Evolutionary conservation across 371 early-diverging fungal species (phyloP).

Genomic region (Chytridiales sp.): DNA sequence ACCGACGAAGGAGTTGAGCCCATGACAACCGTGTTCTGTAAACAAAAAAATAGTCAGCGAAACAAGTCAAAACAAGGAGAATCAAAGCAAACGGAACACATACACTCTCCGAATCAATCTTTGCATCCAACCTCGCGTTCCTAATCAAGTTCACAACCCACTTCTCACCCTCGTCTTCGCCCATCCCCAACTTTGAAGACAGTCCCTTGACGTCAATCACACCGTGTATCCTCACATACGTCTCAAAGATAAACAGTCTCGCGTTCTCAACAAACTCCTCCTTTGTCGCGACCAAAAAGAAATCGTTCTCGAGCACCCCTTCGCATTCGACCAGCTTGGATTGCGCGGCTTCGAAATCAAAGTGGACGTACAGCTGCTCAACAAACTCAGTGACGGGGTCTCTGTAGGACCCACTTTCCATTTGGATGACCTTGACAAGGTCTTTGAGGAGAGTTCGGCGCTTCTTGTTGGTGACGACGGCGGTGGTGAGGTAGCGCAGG

Average conservation of each 20-base stretch:
- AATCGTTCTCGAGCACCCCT: slow-evolving; percentile 78
- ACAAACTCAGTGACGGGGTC: slow-evolving; percentile 88
- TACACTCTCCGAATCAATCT: slow-evolving; percentile 88
- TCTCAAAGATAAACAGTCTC: slow-evolving; percentile 89
- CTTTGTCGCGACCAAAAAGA: slow-evolving; percentile 78
- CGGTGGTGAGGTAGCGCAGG: slow-evolving; percentile 86
- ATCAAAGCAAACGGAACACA: neutral
- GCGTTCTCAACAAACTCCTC: slow-evolving; percentile 93
- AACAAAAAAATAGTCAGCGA: neutral
- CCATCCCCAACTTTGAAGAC: slow-evolving; percentile 79
- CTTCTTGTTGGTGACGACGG: slow-evolving; percentile 87
- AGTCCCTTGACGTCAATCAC: slow-evolving; percentile 86
- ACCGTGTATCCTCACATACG: slow-evolving; percentile 92
- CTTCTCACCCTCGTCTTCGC: slow-evolving; percentile 89
- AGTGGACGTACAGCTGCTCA: slow-evolving; percentile 81
- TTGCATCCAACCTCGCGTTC: slow-evolving; percentile 92
- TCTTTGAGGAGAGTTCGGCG: slow-evolving; percentile 86
- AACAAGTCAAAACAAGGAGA: slow-evolving; percentile 6
- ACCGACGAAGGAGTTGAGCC: slow-evolving; percentile 79
- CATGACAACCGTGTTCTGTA: slow-evolving; percentile 85
- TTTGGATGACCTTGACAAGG: slow-evolving; percentile 83
- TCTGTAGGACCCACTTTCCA: slow-evolving; percentile 61
- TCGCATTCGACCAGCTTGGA: slow-evolving; percentile 85
- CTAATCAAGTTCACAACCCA: slow-evolving; percentile 96
- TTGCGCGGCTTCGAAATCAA: slow-evolving; percentile 94